phyloP scores from a whole-genome alignment of 2,329 filamentous ascomycete genomes.

The Alternaria brassicae region DNA sequence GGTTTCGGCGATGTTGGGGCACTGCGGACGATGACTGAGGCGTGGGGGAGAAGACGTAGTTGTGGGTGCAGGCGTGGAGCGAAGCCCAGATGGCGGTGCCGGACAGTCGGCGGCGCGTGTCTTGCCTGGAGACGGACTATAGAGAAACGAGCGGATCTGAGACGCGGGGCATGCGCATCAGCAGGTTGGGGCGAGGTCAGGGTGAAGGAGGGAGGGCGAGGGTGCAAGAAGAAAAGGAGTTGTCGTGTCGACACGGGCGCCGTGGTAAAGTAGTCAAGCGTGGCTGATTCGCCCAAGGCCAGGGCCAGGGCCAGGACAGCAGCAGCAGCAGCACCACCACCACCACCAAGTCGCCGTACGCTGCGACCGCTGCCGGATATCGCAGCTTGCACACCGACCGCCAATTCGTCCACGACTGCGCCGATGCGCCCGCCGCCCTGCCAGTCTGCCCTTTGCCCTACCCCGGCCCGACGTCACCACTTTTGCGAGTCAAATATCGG shows the following conservation, averaged over 20 bases:
- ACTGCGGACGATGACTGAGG: no score
- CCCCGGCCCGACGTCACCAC: constrained; percentile 31
- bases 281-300: constrained; percentile 22
- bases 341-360: not conserved
- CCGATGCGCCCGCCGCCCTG: constrained; percentile 9
- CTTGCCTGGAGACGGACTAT: not conserved
- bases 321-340: constrained; percentile 12
- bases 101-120: constrained; percentile 7
- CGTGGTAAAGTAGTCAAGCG: constrained; percentile 8
- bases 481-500: constrained; percentile 10
- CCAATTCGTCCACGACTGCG: not conserved
- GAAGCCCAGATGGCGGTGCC: not conserved
- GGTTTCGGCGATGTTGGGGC: constrained; percentile 29
- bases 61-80: not conserved
- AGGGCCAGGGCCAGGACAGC: no score
- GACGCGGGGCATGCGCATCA: constrained; percentile 20
- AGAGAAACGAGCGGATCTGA: constrained; percentile 15
- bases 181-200: not conserved
- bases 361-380: not conserved
- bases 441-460: not conserved
- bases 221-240: constrained; percentile 12
- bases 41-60: not conserved
- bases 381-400: not conserved
- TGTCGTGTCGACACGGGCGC: constrained; percentile 12
- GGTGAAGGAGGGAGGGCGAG: not conserved